Conservation (phyloP, 305 asterid species). For the Caryopteris hybrid region DNA sequence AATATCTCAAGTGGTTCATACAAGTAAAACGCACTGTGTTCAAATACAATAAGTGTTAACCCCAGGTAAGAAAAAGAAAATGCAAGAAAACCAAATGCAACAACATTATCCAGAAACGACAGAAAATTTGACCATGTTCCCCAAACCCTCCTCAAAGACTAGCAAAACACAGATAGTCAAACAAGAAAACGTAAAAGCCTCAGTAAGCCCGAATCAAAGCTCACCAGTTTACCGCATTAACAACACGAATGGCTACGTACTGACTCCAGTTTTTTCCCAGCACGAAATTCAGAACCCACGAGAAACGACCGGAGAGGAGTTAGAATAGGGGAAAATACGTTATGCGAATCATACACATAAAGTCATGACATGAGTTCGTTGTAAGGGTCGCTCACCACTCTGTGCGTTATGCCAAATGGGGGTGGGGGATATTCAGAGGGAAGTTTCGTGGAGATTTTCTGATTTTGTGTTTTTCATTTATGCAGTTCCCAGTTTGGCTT, state of each 20-base stretch:
- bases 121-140: not conserved
- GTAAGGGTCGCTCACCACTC: conserved; percentile 9
- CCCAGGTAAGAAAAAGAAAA: not conserved
- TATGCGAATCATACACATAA: not conserved
- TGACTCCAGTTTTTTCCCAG: not conserved
- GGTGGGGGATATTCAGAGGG: not conserved
- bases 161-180: not conserved
- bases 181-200: not conserved
- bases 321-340: not conserved
- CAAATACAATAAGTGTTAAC: not conserved
- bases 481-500: conserved; percentile 14
- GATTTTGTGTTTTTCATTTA: not conserved
- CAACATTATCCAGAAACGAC: not conserved
- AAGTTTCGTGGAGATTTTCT: conserved; percentile 30
- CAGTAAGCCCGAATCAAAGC: conserved; percentile 6
- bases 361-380: conserved; percentile 10
- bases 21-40: not conserved
- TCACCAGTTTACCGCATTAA: conserved; percentile 12
- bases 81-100: not conserved
- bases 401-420: not conserved
- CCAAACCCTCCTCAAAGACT: not conserved
- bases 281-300: not conserved
- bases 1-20: not conserved
- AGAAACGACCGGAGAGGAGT: not conserved
- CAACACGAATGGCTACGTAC: too few relatives aligned